Evolutionary conservation across 495 filamentous ascomycete genomes (phyloP).

Genomic region (Penicillium alfredii): DNA sequence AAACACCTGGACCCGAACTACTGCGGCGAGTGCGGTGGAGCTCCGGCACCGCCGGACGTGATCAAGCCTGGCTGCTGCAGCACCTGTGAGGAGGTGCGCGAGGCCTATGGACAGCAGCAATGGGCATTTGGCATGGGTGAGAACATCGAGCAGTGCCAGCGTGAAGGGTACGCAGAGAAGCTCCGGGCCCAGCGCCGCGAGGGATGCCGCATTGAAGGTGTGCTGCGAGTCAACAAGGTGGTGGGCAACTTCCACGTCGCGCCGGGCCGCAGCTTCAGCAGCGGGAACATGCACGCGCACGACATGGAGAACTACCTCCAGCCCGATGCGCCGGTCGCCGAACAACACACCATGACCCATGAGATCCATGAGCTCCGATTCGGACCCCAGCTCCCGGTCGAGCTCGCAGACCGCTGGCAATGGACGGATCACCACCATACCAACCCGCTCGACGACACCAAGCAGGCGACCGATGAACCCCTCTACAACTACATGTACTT

Average conservation of each 20-base stretch:
- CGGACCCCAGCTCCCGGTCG: slow-evolving; percentile 81
- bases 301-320: slow-evolving; percentile 91
- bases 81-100: slow-evolving; percentile 92
- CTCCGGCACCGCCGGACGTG: slow-evolving; percentile 60
- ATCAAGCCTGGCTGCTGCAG: slow-evolving; percentile 83
- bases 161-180: slow-evolving; percentile 86
- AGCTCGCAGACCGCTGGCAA: slow-evolving; percentile 57
- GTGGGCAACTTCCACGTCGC: slow-evolving; percentile 99
- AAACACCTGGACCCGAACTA: slow-evolving; percentile 83
- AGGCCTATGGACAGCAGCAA: slow-evolving; percentile 79
- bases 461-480: slow-evolving; percentile 70
- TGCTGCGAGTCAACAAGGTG: slow-evolving; percentile 93
- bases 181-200: slow-evolving; percentile 82
- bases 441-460: slow-evolving; percentile 83
- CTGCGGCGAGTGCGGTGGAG: slow-evolving; percentile 92
- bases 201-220: slow-evolving; percentile 92
- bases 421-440: slow-evolving; percentile 90
- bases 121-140: slow-evolving; percentile 94
- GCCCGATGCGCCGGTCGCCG: slow-evolving; percentile 40
- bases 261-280: slow-evolving; percentile 88
- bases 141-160: slow-evolving; percentile 89
- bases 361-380: slow-evolving; percentile 87
- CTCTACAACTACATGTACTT: slow-evolving; percentile 99
- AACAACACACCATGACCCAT: slow-evolving; percentile 82
- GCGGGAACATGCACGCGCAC: slow-evolving; percentile 93